Conservation (phyloP, 1,284 basidiomycete species). For the Cryptococcus sp. region DNA sequence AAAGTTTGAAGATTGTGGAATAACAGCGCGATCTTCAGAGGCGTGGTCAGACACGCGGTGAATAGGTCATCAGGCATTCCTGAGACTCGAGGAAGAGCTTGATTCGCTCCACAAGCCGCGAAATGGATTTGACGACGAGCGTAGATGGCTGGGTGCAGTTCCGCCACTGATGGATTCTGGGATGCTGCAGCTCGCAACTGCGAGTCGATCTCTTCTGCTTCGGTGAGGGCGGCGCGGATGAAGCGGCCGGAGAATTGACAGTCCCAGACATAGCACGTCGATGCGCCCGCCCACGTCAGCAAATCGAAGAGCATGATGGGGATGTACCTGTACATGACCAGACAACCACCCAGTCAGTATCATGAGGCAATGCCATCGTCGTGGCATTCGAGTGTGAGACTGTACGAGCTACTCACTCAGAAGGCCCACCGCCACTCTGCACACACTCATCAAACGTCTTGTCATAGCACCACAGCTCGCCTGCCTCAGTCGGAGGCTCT, state of each 20-base stretch:
- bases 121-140: slow-evolving; percentile 40
- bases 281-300: slow-evolving; percentile 41
- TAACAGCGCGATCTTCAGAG: slow-evolving; percentile 32
- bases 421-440: slow-evolving; percentile 32
- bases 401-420: slow-evolving; percentile 30
- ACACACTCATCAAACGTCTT: slow-evolving; percentile 38
- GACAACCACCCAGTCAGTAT: not conserved
- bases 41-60: slow-evolving; percentile 38
- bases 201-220: slow-evolving; percentile 43
- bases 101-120: slow-evolving; percentile 38
- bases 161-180: slow-evolving; percentile 28
- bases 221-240: slow-evolving; percentile 32
- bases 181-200: slow-evolving; percentile 34
- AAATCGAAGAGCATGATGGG: slow-evolving; percentile 44
- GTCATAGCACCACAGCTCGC: slow-evolving; percentile 47
- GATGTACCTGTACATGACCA: slow-evolving; percentile 31
- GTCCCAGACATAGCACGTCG: slow-evolving; percentile 46
- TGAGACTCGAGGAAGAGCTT: slow-evolving; percentile 27
- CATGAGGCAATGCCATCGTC: too few species aligned
- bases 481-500: slow-evolving; percentile 45
- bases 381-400: not conserved
- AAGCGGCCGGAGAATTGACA: slow-evolving; percentile 39
- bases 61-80: slow-evolving; percentile 45
- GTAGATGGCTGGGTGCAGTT: slow-evolving; percentile 37
- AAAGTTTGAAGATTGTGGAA: slow-evolving; percentile 41